Base-by-base conservation (phyloP, 352 stramenopile species). In the Phytophthora hibernalis region DNA sequence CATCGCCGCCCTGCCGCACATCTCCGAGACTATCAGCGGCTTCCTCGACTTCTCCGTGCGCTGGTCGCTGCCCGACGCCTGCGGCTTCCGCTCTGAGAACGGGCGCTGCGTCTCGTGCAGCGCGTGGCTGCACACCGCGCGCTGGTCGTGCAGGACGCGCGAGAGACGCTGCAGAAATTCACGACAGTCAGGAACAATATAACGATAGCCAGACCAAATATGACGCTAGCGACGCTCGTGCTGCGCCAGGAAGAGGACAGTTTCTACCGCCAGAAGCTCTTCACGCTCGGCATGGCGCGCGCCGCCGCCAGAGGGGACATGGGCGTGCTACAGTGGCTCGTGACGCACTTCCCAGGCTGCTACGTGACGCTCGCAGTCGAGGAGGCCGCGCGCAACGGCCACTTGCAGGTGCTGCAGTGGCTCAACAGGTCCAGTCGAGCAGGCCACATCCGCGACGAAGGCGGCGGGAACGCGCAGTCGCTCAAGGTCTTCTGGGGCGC, bases 371-470 rank as follows among this genome's bases (percentile, higher is more conserved):
- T 70, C 0, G 72, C 69, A 21, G 68, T 80, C 1, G 65, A 77
- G 51, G 54, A 72, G 47, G 71, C 75, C 0, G 68, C 75, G 2
- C 68, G 49, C 21, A n/a, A 74, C 26, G 75, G 75, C 1, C 71
- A 80, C 12, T 43, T 83, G n/a, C 1, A 68, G 11, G 61, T 83
- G 9, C 37, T 86, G 2, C 60, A 80, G 37, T 86, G 72, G 65
- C 67, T 86, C 0, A 37, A 71, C 16, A 16, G 44, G 5, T 47
- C 64, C 21, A 74, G 59, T 12, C 30, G 28, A 43, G 16, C 52
- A 7, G 22, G 49, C 5, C 53, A 73, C 33, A 62, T 51, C 22
- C 28, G 38, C 21, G 58, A 56, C 35, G 56, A 59, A 44, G 11
- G 45, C 5, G 61, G 28, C 16, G 37, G 49, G 26, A 50, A 31